A percentile compares a stretch with the other conserved stretches of the same genome.
Conservation (phyloP, 805 yeast species). For the Candida endomychidarum region DNA sequence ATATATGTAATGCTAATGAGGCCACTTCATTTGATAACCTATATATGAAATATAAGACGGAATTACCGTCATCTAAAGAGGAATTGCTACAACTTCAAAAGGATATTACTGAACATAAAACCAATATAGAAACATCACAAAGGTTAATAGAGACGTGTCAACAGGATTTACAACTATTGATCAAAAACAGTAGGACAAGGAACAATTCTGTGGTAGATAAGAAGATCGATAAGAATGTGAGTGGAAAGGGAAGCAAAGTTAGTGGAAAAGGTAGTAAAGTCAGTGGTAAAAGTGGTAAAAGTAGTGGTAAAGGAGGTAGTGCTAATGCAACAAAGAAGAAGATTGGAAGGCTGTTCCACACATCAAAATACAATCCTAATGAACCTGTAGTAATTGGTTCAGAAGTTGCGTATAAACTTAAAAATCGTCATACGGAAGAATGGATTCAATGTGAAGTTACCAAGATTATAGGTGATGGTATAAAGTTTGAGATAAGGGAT, state of each 20-base stretch:
- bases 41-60: slow-evolving; percentile 18
- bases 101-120: slow-evolving; percentile 50
- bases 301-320: background rate
- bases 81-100: slow-evolving; percentile 43
- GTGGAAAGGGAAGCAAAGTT: background rate
- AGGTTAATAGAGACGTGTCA: slow-evolving; percentile 39
- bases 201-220: background rate
- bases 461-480: slow-evolving; percentile 72
- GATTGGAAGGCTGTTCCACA: slow-evolving; percentile 46
- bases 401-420: slow-evolving; percentile 84
- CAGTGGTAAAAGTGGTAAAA: slow-evolving; percentile 14
- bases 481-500: slow-evolving; percentile 84
- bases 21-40: slow-evolving; percentile 47
- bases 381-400: slow-evolving; percentile 64
- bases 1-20: slow-evolving; percentile 63
- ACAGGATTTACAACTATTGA: slow-evolving; percentile 48
- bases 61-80: slow-evolving; percentile 30
- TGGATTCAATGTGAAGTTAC: slow-evolving; percentile 96
- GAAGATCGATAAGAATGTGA: background rate
- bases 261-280: slow-evolving; percentile 4
- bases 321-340: slow-evolving; percentile 17
- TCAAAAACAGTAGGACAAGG: slow-evolving; percentile 19
- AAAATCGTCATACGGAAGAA: slow-evolving; percentile 73
- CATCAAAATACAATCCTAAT: slow-evolving; percentile 59
- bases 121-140: slow-evolving; percentile 53